Conservation (phyloP, 176 grass and related monocot genomes). For the Dendrocalamus sinicus region DNA sequence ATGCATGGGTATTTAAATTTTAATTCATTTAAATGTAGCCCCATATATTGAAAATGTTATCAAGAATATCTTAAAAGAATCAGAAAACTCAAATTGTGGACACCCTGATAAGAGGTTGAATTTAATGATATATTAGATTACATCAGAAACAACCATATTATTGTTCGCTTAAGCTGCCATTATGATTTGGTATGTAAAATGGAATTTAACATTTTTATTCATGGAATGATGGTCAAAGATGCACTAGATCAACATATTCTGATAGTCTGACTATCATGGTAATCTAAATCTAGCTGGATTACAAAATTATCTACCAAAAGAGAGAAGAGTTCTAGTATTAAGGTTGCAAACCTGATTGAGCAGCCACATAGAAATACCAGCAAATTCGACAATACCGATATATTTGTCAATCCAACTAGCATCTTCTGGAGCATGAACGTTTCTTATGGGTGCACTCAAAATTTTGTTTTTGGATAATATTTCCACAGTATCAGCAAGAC, state of each 20-base stretch:
- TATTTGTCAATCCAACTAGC: conserved; percentile 98
- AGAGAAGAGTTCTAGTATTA: background rate
- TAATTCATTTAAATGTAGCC: background rate
- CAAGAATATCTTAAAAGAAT: background rate
- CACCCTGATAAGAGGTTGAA: background rate
- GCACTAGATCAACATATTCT: conserved; percentile 21
- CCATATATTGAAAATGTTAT: background rate
- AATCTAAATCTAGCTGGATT: background rate
- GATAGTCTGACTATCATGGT: conserved; percentile 7
- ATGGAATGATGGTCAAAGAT: background rate
- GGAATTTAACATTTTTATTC: background rate
- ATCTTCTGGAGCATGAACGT: conserved; percentile 84
- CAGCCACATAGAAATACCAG: conserved; percentile 90
- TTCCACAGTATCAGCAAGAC: conserved; percentile 75
- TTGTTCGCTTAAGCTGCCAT: background rate
- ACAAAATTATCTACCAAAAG: background rate
- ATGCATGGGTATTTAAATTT: background rate
- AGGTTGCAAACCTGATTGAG: conserved; percentile 79
- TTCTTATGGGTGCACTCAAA: conserved; percentile 85
- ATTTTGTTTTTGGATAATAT: conserved; percentile 96
- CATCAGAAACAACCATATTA: background rate
- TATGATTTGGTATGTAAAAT: background rate
- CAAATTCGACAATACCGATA: conserved; percentile 91
- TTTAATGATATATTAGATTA: background rate
- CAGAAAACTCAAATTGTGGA: background rate